These are phyloP conservation scores for Eremothecium gossypii DNA, from an alignment of 1,139 yeast species.

Conservation along the genomic window DNA sequence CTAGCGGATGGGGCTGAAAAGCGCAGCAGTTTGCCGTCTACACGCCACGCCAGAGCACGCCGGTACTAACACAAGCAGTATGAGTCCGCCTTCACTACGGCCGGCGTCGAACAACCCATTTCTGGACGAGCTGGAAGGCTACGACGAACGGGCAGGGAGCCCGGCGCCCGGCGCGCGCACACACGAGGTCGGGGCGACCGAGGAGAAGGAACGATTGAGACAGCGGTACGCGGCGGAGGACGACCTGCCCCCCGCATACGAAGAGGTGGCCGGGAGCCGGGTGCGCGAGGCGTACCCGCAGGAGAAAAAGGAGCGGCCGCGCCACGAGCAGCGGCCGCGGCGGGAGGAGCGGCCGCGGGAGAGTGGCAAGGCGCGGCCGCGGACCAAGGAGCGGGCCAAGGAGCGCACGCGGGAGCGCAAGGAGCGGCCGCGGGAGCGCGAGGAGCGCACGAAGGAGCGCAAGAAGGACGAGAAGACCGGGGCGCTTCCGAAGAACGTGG, in stretches of 20 bases:
- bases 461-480: constrained; percentile 44
- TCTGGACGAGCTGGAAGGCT: constrained; percentile 18
- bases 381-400: background rate
- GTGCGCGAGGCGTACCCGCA: constrained; percentile 42
- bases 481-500: constrained; percentile 40
- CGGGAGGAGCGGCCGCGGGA: background rate
- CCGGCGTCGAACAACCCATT: constrained; percentile 28
- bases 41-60: background rate
- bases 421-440: constrained; percentile 5
- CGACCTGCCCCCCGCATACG: constrained; percentile 50
- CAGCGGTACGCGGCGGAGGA: constrained; percentile 18
- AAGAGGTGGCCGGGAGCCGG: constrained; percentile 50
- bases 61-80: constrained; percentile 4
- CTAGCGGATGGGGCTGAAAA: background rate
- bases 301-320: constrained; percentile 29
- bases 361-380: background rate
- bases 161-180: constrained; percentile 2
- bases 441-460: constrained; percentile 30
- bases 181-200: constrained; percentile 24
- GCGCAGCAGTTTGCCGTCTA: background rate
- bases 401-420: background rate
- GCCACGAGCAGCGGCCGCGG: background rate
- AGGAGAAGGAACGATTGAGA: constrained; percentile 29
- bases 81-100: constrained; percentile 16
- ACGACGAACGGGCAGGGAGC: background rate